Base-by-base conservation (phyloP, 2,329 filamentous ascomycete species). In the Cladosporium cucumerinum region DNA sequence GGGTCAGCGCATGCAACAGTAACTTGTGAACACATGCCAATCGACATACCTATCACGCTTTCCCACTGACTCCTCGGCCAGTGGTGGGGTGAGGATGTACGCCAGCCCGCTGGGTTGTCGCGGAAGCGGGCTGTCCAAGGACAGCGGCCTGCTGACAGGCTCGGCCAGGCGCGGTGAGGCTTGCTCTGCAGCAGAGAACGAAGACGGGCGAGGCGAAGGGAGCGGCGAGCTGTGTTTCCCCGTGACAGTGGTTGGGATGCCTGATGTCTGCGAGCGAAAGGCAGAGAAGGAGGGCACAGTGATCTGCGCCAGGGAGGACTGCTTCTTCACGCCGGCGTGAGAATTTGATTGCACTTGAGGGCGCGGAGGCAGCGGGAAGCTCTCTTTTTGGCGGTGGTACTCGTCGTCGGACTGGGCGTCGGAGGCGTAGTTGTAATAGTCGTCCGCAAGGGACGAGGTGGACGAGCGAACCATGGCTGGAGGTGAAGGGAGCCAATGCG, bases 201-300 rank as follows among this genome's bases (percentile, higher is more conserved):
- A 79, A 62, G 74, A 74, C 65, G 81, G 76, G 63, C 82, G 74
- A 68, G 82, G 80, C 60, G 82, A 81, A 67, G 78, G 76, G 80
- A 80, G 66, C 18, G 65, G 62, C 12, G 66, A 55, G 23, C 32
- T 36, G 23, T 46, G 51, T 26, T 61, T 28, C 74, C 86, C 86
- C 69, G 84, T 79, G 70, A 85, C 77, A 63, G 79, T 77, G 67
- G 75, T 72, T 65, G 78, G 75, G 66, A 79, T 77, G 69, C 77
- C 76, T 49, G 77, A 76, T 48, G 78, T 72, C 68, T 78, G 77
- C 36, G 78, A 76, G 60, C 77, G 78, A 72, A 81, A 81, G 66
- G 77, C 73, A 64, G 78, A 76, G 71, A 81, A 81, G 54, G 79
- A 79, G 66, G 77, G 76, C 58, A 80, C 73, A 59, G 75, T 72